Conservation (phyloP, 768 basidiomycete species). For the Termitomyces sp. region DNA sequence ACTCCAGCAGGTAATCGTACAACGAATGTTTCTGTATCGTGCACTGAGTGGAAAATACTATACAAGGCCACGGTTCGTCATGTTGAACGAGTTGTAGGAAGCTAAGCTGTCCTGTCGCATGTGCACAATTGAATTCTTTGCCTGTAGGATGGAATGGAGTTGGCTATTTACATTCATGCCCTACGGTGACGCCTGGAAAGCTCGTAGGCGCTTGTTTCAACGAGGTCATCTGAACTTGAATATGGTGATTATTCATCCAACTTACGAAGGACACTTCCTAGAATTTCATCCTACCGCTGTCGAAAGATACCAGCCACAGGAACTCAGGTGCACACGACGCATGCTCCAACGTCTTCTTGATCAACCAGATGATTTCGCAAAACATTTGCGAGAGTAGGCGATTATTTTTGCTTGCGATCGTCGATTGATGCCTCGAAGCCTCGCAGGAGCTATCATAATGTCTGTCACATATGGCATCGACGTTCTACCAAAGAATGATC, state of each 20-base stretch:
- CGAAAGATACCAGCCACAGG: conserved; percentile 18
- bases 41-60: neutral
- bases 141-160: conserved; percentile 13
- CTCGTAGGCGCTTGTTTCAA: neutral
- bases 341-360: conserved; percentile 24
- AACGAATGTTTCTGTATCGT: neutral
- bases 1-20: conserved; percentile 14
- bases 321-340: conserved; percentile 20
- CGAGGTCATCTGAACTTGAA: neutral
- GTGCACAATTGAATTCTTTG: neutral
- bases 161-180: conserved; percentile 12
- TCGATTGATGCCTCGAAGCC: neutral
- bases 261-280: conserved; percentile 17
- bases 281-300: conserved; percentile 23
- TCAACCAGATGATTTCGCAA: conserved; percentile 24
- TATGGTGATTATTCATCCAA: neutral
- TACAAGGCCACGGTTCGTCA: conserved; percentile 23
- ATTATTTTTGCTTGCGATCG: neutral
- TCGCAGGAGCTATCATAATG: conserved; percentile 21
- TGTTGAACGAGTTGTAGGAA: conserved; percentile 16
- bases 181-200: conserved; percentile 12
- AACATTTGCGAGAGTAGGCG: conserved; percentile 21
- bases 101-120: neutral
- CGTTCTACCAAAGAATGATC: conserved; percentile 25
- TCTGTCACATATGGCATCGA: conserved; percentile 29